These are phyloP conservation scores for Ophioceras dolichostomum DNA, from an alignment of 2,329 filamentous ascomycete genomes.

Conservation along the genomic window DNA sequence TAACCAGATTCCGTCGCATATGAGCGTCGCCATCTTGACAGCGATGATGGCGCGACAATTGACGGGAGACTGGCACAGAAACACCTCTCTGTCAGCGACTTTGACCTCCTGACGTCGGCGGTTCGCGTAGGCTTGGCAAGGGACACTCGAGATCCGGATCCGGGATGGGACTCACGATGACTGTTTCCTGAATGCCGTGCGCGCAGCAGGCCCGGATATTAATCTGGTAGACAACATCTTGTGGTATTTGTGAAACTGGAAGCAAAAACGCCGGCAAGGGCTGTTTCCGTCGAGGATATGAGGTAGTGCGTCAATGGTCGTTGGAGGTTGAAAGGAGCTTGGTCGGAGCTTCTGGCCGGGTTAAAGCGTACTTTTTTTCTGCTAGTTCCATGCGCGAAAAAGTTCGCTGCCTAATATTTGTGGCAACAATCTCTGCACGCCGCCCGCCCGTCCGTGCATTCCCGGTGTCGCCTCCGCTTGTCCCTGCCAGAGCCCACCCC, in stretches of 20 bases:
- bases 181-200: slow-evolving; percentile 37
- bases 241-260: slow-evolving; percentile 7
- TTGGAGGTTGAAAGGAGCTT: not conserved
- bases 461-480: not conserved
- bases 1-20: slow-evolving; percentile 47
- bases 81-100: too few species aligned
- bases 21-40: slow-evolving; percentile 42
- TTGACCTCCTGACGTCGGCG: too few species aligned
- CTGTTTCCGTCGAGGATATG: not conserved
- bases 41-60: slow-evolving; percentile 29
- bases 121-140: too few species aligned
- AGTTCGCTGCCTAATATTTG: not conserved
- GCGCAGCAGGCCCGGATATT: slow-evolving; percentile 44
- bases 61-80: slow-evolving; percentile 30
- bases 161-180: slow-evolving; percentile 8
- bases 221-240: slow-evolving; percentile 50
- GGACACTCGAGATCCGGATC: too few species aligned
- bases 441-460: not conserved
- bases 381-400: too few species aligned
- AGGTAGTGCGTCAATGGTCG: too few species aligned
- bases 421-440: not conserved
- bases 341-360: not conserved
- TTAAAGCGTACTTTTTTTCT: not conserved
- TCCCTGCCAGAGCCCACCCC: too few species aligned
- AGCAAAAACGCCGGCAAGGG: not conserved